Evolutionary conservation across 768 basidiomycete genomes (phyloP), one percentile per base, ranked within the genome.

Genomic region (Boletus vinaceobasis): DNA sequence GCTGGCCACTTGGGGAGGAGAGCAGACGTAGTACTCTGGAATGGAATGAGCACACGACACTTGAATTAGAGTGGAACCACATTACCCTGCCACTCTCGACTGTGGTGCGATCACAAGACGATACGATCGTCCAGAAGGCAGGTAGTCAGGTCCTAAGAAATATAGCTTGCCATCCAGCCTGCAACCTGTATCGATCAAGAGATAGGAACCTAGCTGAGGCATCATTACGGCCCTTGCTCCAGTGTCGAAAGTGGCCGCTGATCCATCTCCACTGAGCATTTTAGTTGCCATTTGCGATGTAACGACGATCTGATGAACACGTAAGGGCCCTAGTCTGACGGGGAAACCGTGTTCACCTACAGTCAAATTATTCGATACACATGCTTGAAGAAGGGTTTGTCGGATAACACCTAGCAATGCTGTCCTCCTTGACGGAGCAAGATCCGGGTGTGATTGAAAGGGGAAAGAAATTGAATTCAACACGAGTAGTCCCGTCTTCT

Each of bases 231-330:
- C 87, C 56, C 72, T 79, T 15, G 79, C 77, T 31, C 86, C 80
- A 40, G 82, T 80, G 57, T 88, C 84, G 61, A 85, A 89, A 39
- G 71, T 86, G 40, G 83, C 86, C n/a, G 76, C 59, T 17, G 81
- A 74, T 48, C 88, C 88, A 60, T 89, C 85, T 2, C 77, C 71
- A 54, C 81, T 79, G 33, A 88, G 67, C 60, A 88, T 71, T 64
- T 85, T 90, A 0, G 85, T 89, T 14, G 85, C 77, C 59, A 90
- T 73, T 65, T 90, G 87, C 23, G 83, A 84, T 3, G 86, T 88
- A 33, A 79, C 73, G 43, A 88, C 75, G 43, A 81, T 71, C 81
- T 83, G 48, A 50, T 44, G 32, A 27, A 32, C 29, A 49, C 59
- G 50, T 43, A 60, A 56, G 50, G 32, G 35, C 29, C 43, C 44